phyloP scores from a whole-genome alignment of 805 yeast species.

The Candida ipomoeae region DNA sequence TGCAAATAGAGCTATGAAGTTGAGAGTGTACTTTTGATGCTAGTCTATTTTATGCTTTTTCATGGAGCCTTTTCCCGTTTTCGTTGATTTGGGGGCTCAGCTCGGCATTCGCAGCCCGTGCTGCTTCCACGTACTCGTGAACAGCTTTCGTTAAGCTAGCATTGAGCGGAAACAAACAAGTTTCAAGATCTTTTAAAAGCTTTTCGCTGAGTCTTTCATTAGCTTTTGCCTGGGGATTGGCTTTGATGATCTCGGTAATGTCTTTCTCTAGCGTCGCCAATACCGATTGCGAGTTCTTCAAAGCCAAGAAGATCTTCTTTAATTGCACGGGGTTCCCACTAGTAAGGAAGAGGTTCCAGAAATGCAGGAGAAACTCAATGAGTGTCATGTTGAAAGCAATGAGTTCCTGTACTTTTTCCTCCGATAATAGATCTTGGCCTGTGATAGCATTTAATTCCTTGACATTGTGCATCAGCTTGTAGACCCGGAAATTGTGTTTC shows the following conservation, averaged over 20 bases:
- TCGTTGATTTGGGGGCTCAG: constrained; percentile 24
- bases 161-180: constrained; percentile 30
- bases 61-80: constrained; percentile 32
- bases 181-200: constrained; percentile 28
- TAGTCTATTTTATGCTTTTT: not conserved
- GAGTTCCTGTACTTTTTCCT: constrained; percentile 28
- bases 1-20: not conserved
- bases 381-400: constrained; percentile 36
- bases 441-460: constrained; percentile 13
- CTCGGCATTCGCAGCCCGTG: constrained; percentile 17
- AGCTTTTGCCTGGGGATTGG: constrained; percentile 17
- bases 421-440: constrained; percentile 34
- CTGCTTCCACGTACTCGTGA: constrained; percentile 32
- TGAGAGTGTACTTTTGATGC: not conserved
- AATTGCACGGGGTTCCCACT: constrained; percentile 37
- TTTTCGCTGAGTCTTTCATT: constrained; percentile 33
- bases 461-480: constrained; percentile 29
- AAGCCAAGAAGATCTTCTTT: constrained; percentile 33
- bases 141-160: constrained; percentile 33
- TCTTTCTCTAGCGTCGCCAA: constrained; percentile 26
- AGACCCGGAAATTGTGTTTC: constrained; percentile 52
- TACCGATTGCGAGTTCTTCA: constrained; percentile 32
- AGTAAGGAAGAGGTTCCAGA: constrained; percentile 37
- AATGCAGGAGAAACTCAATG: constrained; percentile 41
- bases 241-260: constrained; percentile 12